phyloP scores from a whole-genome alignment of 139 green algal species.

The Yamagishiella unicocca region DNA sequence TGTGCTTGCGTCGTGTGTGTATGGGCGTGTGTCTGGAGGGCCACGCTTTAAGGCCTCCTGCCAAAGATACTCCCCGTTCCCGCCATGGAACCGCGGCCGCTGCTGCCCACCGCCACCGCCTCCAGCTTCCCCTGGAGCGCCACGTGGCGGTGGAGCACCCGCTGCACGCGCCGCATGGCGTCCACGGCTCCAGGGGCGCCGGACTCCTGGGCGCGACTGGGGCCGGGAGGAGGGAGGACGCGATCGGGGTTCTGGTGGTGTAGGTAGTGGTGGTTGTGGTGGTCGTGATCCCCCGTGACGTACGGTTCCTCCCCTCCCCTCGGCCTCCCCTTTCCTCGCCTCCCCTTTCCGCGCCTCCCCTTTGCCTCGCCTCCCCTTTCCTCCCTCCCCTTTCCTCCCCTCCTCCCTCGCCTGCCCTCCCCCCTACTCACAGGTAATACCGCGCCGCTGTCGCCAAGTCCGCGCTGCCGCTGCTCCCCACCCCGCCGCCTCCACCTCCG shows the following conservation, averaged over 20 bases:
- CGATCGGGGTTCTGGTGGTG: background rate
- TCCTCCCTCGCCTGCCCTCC: background rate
- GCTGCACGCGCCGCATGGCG: constrained; percentile 34
- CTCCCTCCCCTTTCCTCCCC: too few species aligned
- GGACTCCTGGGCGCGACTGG: constrained; percentile 20
- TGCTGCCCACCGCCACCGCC: background rate
- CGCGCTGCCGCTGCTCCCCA: background rate
- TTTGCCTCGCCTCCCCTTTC: too few species aligned
- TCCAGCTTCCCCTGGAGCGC: constrained; percentile 17
- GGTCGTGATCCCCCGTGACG: background rate
- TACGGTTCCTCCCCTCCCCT: background rate
- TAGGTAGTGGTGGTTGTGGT: background rate
- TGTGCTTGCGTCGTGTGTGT: too few species aligned
- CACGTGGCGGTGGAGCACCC: constrained; percentile 32
- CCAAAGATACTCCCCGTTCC: background rate
- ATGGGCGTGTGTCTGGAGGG: too few species aligned
- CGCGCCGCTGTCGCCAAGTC: constrained; percentile 39
- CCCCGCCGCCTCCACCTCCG: background rate
- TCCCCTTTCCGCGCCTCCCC: too few species aligned
- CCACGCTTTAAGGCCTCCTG: background rate
- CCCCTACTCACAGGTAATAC: constrained; percentile 36
- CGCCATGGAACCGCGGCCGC: background rate
- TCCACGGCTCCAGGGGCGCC: background rate
- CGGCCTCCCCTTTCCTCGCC: too few species aligned
- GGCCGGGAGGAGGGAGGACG: background rate